phyloP scores from a whole-genome alignment of 2,329 filamentous ascomycete genomes.

The Lasiodiplodia gonubiensis region DNA sequence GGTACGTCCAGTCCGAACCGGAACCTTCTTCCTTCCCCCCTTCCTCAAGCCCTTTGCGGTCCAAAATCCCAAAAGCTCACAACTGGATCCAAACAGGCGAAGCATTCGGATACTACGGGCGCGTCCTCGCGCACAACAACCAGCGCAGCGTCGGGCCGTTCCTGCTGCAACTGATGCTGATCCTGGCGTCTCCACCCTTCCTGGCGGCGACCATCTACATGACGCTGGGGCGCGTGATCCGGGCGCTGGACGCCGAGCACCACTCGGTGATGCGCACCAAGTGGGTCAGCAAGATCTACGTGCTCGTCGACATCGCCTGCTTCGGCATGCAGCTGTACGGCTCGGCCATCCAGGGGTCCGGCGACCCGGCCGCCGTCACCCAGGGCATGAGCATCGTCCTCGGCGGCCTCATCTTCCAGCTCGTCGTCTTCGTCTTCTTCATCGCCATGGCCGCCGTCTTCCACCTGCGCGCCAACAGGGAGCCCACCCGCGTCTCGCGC shows the following conservation, averaged over 20 bases:
- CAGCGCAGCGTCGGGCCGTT: constrained; percentile 45
- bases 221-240: constrained; percentile 49
- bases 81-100: constrained; percentile 48
- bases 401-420: constrained; percentile 56
- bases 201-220: constrained; percentile 56
- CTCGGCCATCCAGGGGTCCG: constrained; percentile 33
- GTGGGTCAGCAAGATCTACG: constrained; percentile 33
- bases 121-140: constrained; percentile 42
- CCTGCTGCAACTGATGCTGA: constrained; percentile 51
- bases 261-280: constrained; percentile 9
- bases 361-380: constrained; percentile 16
- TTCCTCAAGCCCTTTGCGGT: background rate
- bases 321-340: constrained; percentile 36
- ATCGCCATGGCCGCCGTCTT: constrained; percentile 42
- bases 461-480: constrained; percentile 33
- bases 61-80: background rate
- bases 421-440: constrained; percentile 59
- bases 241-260: constrained; percentile 38
- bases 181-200: constrained; percentile 54
- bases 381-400: constrained; percentile 53
- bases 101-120: constrained; percentile 57
- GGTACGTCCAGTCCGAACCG: constrained; percentile 45
- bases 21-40: constrained; percentile 29
- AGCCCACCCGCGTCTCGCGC: constrained; percentile 30
- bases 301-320: constrained; percentile 35